phyloP scores from a whole-genome alignment of 148 eudicot genomes.

The Spergularia marina region DNA sequence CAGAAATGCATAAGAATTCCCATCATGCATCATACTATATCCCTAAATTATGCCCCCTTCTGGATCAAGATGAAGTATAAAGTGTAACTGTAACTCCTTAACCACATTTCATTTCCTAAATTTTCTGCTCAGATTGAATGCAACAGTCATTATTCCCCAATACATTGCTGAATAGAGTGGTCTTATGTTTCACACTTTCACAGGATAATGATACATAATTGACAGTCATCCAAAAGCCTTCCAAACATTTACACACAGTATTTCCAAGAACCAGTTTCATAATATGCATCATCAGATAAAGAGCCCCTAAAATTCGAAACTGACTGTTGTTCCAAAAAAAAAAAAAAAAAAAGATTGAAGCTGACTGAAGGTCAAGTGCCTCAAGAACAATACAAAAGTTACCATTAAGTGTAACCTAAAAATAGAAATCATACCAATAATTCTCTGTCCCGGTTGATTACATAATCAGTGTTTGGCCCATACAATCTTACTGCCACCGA shows the following conservation, averaged over 20 bases:
- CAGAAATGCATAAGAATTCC: background rate
- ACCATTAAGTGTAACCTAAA: background rate
- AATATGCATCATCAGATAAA: background rate
- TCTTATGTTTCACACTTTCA: too few relatives aligned
- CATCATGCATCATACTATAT: background rate
- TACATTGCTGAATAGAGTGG: too few relatives aligned
- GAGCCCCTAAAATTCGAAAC: background rate
- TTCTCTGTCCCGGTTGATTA: constrained; percentile 86
- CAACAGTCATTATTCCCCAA: background rate
- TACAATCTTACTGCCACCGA: constrained; percentile 68
- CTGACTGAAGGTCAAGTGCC: background rate
- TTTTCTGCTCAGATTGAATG: background rate
- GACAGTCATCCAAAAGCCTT: background rate
- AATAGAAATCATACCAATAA: constrained; percentile 45
- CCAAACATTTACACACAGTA: background rate
- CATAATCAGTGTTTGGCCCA: constrained; percentile 96
- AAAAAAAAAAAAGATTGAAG: too few relatives aligned
- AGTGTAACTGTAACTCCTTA: background rate
- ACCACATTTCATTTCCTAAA: background rate
- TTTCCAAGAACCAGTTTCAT: background rate
- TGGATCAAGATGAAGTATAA: background rate
- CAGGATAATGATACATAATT: background rate
- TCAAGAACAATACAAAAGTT: background rate
- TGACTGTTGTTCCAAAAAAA: too few relatives aligned
- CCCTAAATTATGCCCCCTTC: background rate